Percentiles rank a stretch among this genome's conserved stretches.
Conservation (phyloP, 768 basidiomycete species). For the Sporobolomyces roseus region DNA sequence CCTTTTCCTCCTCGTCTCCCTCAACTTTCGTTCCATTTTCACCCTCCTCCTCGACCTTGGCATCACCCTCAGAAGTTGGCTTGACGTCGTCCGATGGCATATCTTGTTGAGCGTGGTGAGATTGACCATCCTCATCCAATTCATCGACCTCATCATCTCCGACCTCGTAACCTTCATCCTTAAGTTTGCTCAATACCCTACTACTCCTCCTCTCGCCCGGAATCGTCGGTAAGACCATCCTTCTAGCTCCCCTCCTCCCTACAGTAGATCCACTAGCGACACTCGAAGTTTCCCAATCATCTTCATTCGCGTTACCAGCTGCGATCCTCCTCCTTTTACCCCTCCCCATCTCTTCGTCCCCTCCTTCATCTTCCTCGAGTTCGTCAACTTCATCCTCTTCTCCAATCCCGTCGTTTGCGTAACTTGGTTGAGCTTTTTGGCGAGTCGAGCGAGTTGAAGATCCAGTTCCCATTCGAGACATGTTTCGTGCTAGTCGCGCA, state of each 20-base stretch:
- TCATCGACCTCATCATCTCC: background rate
- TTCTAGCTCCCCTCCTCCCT: background rate
- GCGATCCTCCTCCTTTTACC: constrained; percentile 10
- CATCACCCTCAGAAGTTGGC: no score
- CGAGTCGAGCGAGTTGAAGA: constrained; percentile 15
- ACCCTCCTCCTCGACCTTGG: background rate
- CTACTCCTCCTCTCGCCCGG: constrained; percentile 26
- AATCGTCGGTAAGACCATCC: background rate
- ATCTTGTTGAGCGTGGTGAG: background rate
- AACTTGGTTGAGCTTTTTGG: background rate
- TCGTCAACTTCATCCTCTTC: constrained; percentile 3
- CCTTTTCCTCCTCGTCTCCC: background rate
- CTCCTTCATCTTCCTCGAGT: constrained; percentile 3
- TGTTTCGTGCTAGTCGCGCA: constrained; percentile 13
- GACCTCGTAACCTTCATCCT: constrained; percentile 3
- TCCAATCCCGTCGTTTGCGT: constrained; percentile 8
- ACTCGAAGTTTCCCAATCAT: constrained; percentile 14
- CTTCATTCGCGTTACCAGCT: background rate
- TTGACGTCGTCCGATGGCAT: background rate
- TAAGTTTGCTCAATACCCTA: constrained; percentile 3
- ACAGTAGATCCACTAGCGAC: constrained; percentile 6
- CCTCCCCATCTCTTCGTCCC: background rate
- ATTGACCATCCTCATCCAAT: background rate
- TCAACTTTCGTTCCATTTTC: no score
- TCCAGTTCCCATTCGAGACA: background rate